These are phyloP conservation scores for Lachancea quebecensis DNA, from an alignment of 805 yeast species.

Conservation along the genomic window DNA sequence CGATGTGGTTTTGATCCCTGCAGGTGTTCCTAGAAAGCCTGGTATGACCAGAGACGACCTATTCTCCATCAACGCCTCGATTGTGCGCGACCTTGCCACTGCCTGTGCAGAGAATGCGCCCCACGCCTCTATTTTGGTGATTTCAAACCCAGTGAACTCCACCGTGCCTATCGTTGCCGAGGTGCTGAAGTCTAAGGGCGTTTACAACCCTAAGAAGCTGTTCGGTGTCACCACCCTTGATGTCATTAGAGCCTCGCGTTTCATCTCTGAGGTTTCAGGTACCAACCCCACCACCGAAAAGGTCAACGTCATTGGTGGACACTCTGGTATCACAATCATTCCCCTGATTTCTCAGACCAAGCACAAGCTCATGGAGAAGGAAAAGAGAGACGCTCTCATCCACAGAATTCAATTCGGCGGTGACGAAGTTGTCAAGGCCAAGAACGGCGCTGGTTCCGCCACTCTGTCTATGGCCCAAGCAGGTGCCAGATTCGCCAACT, in stretches of 20 bases:
- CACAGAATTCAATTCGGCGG: conserved; percentile 95
- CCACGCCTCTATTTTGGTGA: conserved; percentile 72
- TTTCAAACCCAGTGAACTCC: conserved; percentile 95
- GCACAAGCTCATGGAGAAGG: conserved; percentile 60
- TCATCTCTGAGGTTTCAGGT: conserved; percentile 45
- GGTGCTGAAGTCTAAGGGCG: conserved; percentile 77
- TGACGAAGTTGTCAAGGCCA: conserved; percentile 91
- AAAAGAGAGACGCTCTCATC: conserved; percentile 58
- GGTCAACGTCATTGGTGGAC: conserved; percentile 93
- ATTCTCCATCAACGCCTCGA: conserved; percentile 92
- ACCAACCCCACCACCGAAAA: conserved; percentile 71
- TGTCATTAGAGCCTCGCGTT: conserved; percentile 82
- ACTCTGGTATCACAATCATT: conserved; percentile 93
- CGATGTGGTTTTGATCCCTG: conserved; percentile 86
- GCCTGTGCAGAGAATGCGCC: conserved; percentile 79
- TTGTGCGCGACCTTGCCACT: conserved; percentile 87
- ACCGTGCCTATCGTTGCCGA: conserved; percentile 96
- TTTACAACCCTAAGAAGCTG: conserved; percentile 83
- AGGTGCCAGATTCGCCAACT: conserved; percentile 68
- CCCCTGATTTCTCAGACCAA: conserved; percentile 83
- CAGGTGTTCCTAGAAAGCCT: conserved; percentile 98
- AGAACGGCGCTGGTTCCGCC: conserved; percentile 91
- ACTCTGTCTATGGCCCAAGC: conserved; percentile 92
- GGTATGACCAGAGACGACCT: conserved; percentile 98
- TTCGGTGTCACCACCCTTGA: conserved; percentile 97